phyloP scores from a whole-genome alignment of 2,329 filamentous ascomycete species.

The Alternaria infectoria region DNA sequence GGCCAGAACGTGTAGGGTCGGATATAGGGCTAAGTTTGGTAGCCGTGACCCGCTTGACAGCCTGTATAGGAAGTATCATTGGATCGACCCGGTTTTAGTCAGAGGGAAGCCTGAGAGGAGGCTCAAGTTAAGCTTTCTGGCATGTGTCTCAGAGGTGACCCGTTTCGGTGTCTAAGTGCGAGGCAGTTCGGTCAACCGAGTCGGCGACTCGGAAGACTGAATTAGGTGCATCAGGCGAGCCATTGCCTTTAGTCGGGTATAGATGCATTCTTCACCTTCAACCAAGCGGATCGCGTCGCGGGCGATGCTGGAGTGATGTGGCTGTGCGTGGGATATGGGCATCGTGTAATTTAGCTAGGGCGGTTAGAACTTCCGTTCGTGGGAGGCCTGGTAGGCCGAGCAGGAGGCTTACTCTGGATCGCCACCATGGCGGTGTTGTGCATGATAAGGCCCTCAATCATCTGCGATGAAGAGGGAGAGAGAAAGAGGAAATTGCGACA shows the following conservation, averaged over 20 bases:
- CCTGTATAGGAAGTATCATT: slow-evolving; percentile 6
- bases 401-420: slow-evolving; percentile 11
- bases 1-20: slow-evolving; percentile 14
- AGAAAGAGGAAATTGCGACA: not conserved
- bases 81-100: slow-evolving; percentile 9
- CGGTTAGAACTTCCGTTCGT: not conserved
- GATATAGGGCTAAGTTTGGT: slow-evolving; percentile 20
- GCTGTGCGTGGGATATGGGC: slow-evolving; percentile 9
- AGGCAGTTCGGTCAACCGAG: slow-evolving; percentile 4
- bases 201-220: not conserved
- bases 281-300: slow-evolving; percentile 2
- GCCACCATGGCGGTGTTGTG: slow-evolving; percentile 12
- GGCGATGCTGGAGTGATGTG: slow-evolving; percentile 7
- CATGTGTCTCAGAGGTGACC: slow-evolving; percentile 9
- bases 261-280: not conserved
- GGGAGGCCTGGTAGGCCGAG: slow-evolving; percentile 13
- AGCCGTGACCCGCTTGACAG: slow-evolving; percentile 1
- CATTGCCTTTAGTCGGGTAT: slow-evolving; percentile 3
- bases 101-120: slow-evolving; percentile 18
- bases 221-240: slow-evolving; percentile 13
- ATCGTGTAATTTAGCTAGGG: not conserved
- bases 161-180: slow-evolving; percentile 15
- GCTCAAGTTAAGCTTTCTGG: slow-evolving; percentile 22
- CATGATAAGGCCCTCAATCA: slow-evolving; percentile 4
- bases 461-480: not conserved